Percentiles rank a stretch among this genome's conserved stretches.
Evolutionary conservation across 2,329 filamentous ascomycete genomes (phyloP).

Genomic region (Aspergillus udagawae): DNA sequence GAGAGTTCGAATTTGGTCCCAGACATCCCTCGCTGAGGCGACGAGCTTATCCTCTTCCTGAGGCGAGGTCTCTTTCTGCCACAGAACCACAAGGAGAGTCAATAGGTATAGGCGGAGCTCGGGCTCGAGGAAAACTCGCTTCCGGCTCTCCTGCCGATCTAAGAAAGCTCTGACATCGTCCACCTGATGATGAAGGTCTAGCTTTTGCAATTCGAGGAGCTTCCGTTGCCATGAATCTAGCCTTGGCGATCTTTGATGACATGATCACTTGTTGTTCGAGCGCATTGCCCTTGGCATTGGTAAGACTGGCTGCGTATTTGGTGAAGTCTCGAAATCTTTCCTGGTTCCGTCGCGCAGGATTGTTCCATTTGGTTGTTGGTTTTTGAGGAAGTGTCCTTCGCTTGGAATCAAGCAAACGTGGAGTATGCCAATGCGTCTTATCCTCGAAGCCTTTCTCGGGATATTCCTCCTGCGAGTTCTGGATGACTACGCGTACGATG

Average conservation of each 20-base stretch:
- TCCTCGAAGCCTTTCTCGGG: slow-evolving; percentile 16
- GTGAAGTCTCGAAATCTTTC: slow-evolving; percentile 63
- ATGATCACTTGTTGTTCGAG: slow-evolving; percentile 1
- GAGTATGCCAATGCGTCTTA: slow-evolving; percentile 26
- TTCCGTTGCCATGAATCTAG: not conserved
- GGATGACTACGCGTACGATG: slow-evolving; percentile 13
- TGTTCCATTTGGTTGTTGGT: slow-evolving; percentile 7
- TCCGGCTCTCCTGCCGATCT: not conserved
- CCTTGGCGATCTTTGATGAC: not conserved
- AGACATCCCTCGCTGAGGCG: not conserved
- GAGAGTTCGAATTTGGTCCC: not conserved
- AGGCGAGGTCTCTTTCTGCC: not conserved
- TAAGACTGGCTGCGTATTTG: slow-evolving; percentile 65
- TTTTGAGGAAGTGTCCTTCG: slow-evolving; percentile 10
- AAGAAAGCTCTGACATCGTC: not conserved
- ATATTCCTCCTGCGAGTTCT: slow-evolving; percentile 4
- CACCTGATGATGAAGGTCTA: not conserved
- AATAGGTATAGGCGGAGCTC: not conserved
- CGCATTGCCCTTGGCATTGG: slow-evolving; percentile 46
- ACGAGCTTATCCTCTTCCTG: not conserved
- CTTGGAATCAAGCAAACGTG: slow-evolving; percentile 22
- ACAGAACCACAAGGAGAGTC: not conserved
- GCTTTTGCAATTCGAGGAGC: not conserved
- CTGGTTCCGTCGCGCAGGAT: slow-evolving; percentile 45
- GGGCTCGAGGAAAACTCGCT: not conserved